phyloP scores from a whole-genome alignment of 2,329 filamentous ascomycete species.

The Endothia cerciana region DNA sequence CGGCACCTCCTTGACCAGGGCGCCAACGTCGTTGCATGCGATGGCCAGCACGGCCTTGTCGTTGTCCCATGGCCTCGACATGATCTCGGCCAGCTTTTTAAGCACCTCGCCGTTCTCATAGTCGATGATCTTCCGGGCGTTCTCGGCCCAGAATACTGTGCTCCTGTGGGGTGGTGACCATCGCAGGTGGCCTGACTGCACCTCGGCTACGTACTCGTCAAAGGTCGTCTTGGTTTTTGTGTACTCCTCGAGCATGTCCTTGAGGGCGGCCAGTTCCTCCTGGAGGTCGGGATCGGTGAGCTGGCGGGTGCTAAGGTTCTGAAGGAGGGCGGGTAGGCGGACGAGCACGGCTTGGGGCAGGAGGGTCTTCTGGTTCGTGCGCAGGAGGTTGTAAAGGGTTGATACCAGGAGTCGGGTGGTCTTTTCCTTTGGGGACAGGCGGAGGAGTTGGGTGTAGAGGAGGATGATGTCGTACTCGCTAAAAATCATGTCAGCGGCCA shows the following conservation, averaged over 20 bases:
- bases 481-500: conserved; percentile 34
- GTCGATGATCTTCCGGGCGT: conserved; percentile 84
- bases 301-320: conserved; percentile 65
- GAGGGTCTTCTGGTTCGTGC: conserved; percentile 68
- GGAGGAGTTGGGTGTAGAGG: conserved; percentile 89
- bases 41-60: conserved; percentile 90
- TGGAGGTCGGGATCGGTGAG: conserved; percentile 67
- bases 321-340: conserved; percentile 71
- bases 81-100: conserved; percentile 82
- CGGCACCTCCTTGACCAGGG: conserved; percentile 84
- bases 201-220: conserved; percentile 87
- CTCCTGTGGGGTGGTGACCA: conserved; percentile 93
- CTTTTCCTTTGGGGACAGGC: conserved; percentile 95
- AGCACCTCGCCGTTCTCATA: conserved; percentile 78
- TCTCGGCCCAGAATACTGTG: conserved; percentile 87
- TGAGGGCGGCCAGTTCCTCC: conserved; percentile 64
- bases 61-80: conserved; percentile 73
- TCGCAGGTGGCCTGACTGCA: conserved; percentile 82
- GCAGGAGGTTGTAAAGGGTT: conserved; percentile 85
- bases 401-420: conserved; percentile 90
- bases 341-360: conserved; percentile 87
- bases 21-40: conserved; percentile 91
- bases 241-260: conserved; percentile 68
- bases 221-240: conserved; percentile 76
- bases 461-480: conserved; percentile 93